phyloP scores from a whole-genome alignment of 1,139 yeast genomes.

The Blastobotrys raffinosifermentans region DNA sequence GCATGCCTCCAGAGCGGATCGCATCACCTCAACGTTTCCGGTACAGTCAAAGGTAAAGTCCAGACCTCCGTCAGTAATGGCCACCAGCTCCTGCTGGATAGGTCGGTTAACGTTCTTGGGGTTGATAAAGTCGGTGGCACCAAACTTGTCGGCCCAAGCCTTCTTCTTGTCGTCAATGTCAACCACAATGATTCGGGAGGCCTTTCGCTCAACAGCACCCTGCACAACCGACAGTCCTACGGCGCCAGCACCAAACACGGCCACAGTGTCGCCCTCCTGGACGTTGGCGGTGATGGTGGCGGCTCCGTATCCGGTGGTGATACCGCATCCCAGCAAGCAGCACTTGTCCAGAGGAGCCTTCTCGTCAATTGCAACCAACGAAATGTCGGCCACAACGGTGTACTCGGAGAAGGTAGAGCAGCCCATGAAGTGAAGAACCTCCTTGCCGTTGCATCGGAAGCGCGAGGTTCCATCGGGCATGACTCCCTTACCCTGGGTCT shows the following conservation, averaged over 20 bases:
- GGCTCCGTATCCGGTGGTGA: slow-evolving; percentile 98
- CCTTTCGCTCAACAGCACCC: slow-evolving; percentile 83
- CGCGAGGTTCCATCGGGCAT: slow-evolving; percentile 96
- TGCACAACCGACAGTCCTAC: slow-evolving; percentile 94
- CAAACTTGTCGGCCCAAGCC: slow-evolving; percentile 82
- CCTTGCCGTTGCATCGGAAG: slow-evolving; percentile 66
- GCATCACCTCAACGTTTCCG: slow-evolving; percentile 92
- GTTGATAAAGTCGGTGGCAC: slow-evolving; percentile 93
- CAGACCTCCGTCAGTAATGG: slow-evolving; percentile 92
- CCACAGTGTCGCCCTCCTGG: slow-evolving; percentile 87
- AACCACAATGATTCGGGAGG: slow-evolving; percentile 75
- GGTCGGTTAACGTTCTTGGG: slow-evolving; percentile 67
- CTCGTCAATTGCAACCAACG: slow-evolving; percentile 89
- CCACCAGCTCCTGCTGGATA: slow-evolving; percentile 78
- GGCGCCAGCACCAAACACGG: slow-evolving; percentile 96
- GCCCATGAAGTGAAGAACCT: slow-evolving; percentile 90
- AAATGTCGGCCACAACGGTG: slow-evolving; percentile 95
- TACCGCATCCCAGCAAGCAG: slow-evolving; percentile 95
- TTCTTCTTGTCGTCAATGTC: slow-evolving; percentile 82
- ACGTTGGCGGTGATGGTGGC: slow-evolving; percentile 93
- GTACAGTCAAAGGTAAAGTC: slow-evolving; percentile 97
- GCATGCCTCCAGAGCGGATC: slow-evolving; percentile 91
- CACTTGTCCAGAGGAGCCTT: slow-evolving; percentile 80
- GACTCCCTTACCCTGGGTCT: slow-evolving; percentile 84
- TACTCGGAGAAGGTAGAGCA: slow-evolving; percentile 95